These are phyloP conservation scores for Sechiopsis laciniata DNA, from an alignment of 306 rosid genomes.

Conservation along the genomic window DNA sequence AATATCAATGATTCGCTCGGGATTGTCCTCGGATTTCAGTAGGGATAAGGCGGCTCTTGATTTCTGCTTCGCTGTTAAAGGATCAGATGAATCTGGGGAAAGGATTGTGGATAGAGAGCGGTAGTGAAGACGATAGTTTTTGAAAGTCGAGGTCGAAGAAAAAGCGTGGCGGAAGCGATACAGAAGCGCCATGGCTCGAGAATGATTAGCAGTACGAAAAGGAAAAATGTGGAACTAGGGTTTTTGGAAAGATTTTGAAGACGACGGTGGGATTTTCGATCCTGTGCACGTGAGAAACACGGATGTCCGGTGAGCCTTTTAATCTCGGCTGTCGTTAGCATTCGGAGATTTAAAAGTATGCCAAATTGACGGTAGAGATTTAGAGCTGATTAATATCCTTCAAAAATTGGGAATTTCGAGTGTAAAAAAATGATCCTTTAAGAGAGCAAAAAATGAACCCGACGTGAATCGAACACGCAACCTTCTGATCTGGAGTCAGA, in stretches of 20 bases:
- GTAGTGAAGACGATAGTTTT: not conserved
- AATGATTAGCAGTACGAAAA: constrained; percentile 20
- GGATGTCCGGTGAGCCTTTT: not conserved
- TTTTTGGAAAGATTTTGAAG: constrained; percentile 13
- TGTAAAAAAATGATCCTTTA: too few species aligned
- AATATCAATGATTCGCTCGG: constrained; percentile 52
- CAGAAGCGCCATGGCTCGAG: constrained; percentile 41
- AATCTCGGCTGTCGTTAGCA: not conserved
- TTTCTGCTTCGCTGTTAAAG: constrained; percentile 45
- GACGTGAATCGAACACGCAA: too few species aligned
- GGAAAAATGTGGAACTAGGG: constrained; percentile 12
- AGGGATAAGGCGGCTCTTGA: constrained; percentile 47
- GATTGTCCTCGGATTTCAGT: constrained; percentile 61
- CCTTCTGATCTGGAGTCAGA: too few species aligned
- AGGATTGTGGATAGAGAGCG: constrained; percentile 46
- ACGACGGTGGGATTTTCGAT: not conserved
- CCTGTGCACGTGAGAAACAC: not conserved
- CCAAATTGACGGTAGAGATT: not conserved
- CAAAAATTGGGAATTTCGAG: too few species aligned
- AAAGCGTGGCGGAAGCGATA: constrained; percentile 48
- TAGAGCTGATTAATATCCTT: not conserved
- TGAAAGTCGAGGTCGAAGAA: not conserved
- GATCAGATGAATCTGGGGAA: constrained; percentile 39
- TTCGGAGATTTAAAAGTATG: constrained; percentile 16
- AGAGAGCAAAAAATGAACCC: too few species aligned